Base-by-base conservation (phyloP, 176 grass and related monocot genomes). In the Panicum miliaceum region DNA sequence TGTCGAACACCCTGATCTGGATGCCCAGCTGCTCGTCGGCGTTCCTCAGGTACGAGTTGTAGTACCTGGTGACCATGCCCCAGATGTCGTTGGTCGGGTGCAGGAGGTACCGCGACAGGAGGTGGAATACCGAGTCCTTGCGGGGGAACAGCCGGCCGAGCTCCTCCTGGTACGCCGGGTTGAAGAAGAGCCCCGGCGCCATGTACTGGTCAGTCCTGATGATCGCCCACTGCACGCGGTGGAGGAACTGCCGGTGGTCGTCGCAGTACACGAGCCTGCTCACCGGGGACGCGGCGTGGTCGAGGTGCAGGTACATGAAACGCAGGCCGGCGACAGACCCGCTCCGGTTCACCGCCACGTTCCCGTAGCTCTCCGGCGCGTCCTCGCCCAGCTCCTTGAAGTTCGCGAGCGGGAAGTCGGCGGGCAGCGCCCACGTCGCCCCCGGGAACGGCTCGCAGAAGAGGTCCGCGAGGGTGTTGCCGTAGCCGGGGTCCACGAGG, bases 121-220 rank as follows among this genome's bases (percentile, higher is more conserved):
- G 73, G 82, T 88, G 67, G 80, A 94, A 94, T 54, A 92, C 85
- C 7, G 74, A 58, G 54, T 92, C 90, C 22, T 85, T 94, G 0
- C 67, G 4, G 0, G 93, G 88, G 81, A 92, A 94, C 34, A 94
- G 64, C 29, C 52, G 6, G 64, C 26, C 26, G 29, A 94, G 87
- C 76, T 94, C 84, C 5, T 80, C 85, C 27, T 84, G 83, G 61
- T 86, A 85, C 25, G 60, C 52, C 6, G 88, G 85, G 57, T 88
- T 86, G 15, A 92, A 57, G 77, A 95, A 95, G 3, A 92, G 36
- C 5, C 79, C 91, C 8, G 91, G 89, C 22, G 22, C 80, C 45
- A 91, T 90, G 84, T 97, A 97, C 6, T 65, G 73, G 35, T 97
- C 87, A 7, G 89, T 86, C 84, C 85, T 88, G 50, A 91, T 47